These are phyloP conservation scores for Colletotrichum lentis DNA, from an alignment of 2,329 filamentous ascomycete genomes.

Conservation along the genomic window DNA sequence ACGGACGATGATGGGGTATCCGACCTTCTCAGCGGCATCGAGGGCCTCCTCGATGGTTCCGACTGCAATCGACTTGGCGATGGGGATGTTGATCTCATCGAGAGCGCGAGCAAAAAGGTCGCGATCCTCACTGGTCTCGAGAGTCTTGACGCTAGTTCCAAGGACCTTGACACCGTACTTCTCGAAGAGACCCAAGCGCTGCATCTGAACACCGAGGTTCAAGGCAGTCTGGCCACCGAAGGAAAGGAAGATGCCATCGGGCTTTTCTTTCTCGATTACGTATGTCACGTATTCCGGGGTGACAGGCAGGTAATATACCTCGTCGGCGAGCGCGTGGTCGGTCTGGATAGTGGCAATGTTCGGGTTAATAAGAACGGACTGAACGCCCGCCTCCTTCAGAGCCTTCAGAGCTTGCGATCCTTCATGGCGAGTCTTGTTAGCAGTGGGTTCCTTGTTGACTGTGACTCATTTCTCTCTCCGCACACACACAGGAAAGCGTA, in stretches of 20 bases:
- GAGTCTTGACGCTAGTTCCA: slow-evolving; percentile 91
- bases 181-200: slow-evolving; percentile 93
- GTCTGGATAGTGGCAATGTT: slow-evolving; percentile 99
- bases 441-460: slow-evolving; percentile 5
- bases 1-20: slow-evolving; percentile 97
- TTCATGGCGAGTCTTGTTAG: slow-evolving; percentile 51
- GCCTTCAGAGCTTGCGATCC: slow-evolving; percentile 97
- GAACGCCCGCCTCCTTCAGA: slow-evolving; percentile 91
- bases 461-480: slow-evolving; percentile 32
- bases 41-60: slow-evolving; percentile 91
- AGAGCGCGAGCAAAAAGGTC: slow-evolving; percentile 95
- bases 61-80: slow-evolving; percentile 94
- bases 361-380: slow-evolving; percentile 93
- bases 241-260: slow-evolving; percentile 95
- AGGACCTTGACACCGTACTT: slow-evolving; percentile 95
- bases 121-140: slow-evolving; percentile 94
- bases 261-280: slow-evolving; percentile 94
- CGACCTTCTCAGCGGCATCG: slow-evolving; percentile 83
- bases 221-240: slow-evolving; percentile 98
- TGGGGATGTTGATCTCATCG: slow-evolving; percentile 96
- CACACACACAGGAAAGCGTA: background rate
- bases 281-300: slow-evolving; percentile 97
- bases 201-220: slow-evolving; percentile 96
- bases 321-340: slow-evolving; percentile 92
- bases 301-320: slow-evolving; percentile 97